A percentile compares a stretch with the other conserved stretches of the same genome.
phyloP scores from a whole-genome alignment of 495 filamentous ascomycete species.

The Daldinia loculata region DNA sequence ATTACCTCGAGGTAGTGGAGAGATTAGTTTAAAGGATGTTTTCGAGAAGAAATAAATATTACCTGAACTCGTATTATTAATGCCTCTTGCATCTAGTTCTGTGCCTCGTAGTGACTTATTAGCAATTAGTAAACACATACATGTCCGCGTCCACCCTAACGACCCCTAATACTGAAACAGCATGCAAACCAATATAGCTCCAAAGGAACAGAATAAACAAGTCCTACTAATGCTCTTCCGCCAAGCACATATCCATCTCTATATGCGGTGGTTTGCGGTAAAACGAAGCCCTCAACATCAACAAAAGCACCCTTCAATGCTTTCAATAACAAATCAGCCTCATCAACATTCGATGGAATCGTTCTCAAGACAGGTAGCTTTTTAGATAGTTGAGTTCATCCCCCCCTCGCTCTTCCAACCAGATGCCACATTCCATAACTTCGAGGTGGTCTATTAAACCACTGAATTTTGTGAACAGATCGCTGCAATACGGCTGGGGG shows the following conservation, averaged over 20 bases:
- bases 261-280: not conserved
- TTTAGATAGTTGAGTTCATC: not conserved
- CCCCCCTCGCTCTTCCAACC: not conserved
- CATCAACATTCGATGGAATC: not conserved
- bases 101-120: not conserved
- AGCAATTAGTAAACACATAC: not conserved
- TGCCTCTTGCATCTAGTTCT: not conserved
- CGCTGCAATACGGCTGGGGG: not conserved
- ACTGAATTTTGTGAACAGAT: not conserved
- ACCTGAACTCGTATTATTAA: not conserved
- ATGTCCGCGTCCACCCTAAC: not conserved
- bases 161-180: not conserved
- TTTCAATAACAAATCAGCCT: not conserved
- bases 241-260: not conserved
- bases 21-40: slow-evolving; percentile 83
- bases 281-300: not conserved
- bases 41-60: slow-evolving; percentile 59
- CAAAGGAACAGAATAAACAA: not conserved
- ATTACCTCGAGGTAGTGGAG: slow-evolving; percentile 79
- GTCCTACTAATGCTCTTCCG: not conserved
- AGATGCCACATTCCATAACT: not conserved
- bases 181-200: not conserved
- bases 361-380: not conserved
- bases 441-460: slow-evolving; percentile 1
- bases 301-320: not conserved